Base-by-base conservation (phyloP, 73 alveolate species). In the Paramecium biaurelia region DNA sequence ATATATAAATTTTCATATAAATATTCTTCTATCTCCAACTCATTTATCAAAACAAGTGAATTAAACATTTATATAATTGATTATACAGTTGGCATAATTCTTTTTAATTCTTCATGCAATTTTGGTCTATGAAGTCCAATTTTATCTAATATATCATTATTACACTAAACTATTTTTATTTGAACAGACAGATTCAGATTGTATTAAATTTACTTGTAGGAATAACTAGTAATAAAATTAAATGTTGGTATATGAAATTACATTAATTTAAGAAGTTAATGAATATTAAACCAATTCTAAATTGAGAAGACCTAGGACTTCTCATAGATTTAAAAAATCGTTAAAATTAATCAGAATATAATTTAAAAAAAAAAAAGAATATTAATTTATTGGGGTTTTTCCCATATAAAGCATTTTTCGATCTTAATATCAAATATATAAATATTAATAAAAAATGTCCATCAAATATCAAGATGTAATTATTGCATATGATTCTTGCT, bases 81-180 rank as follows among this genome's bases (percentile, higher is more conserved):
- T 92, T 84, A 94, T 97, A 97, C 95, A n/a, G 99, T 93, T 8
- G 99, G 99, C 1, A 98, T 98, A 20, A 99, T 92, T 10, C 95
- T 95, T 49, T 97, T 98, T 23, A 93, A 96, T 85, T 98, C 99
- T 5, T 97, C 98, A 15, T 47, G 1, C 59, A 97, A 93, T 68
- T 96, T 97, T 79, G 97, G 93, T 85, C 96, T 95, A 92, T 98
- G 96, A 57, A 98, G 96, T 28, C 99, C 99, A 20, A 99, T 99
- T 9, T 98, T 99, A 85, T 98, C 99, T 23, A 98, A 95, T 28
- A 99, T 99, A 98, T 95, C 99, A 98, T 97, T 42, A 97, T 94
- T 59, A 97, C 88, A 59, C 97, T 95, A 92, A 92, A 47, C 63
- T 94, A 87, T 67, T 93, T 87, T 11, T 47, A 12, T 0, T 14